These are phyloP conservation scores for Mycena maculata DNA, from an alignment of 768 basidiomycete genomes.

Conservation along the genomic window DNA sequence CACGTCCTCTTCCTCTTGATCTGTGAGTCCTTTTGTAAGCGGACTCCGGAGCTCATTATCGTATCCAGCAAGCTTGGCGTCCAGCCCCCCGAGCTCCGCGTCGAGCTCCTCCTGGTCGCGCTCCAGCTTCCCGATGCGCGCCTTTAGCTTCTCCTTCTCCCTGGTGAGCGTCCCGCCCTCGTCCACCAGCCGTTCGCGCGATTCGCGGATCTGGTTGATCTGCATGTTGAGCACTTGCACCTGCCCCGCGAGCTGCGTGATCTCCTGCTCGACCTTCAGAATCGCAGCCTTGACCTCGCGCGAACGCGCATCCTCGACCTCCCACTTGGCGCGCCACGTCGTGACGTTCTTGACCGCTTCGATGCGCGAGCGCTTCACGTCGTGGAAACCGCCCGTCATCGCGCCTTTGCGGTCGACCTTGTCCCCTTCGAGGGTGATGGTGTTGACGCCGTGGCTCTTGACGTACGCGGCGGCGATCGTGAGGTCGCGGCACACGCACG, in stretches of 20 bases:
- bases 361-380: constrained; percentile 88
- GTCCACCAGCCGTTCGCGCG: constrained; percentile 72
- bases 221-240: constrained; percentile 78
- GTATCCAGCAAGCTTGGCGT: constrained; percentile 73
- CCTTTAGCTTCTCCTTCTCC: constrained; percentile 78
- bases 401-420: constrained; percentile 97
- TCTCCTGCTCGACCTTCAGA: constrained; percentile 82
- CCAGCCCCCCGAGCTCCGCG: constrained; percentile 72
- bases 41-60: constrained; percentile 78
- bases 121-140: constrained; percentile 73
- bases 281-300: constrained; percentile 82
- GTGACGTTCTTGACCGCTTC: constrained; percentile 85
- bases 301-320: constrained; percentile 70
- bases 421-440: constrained; percentile 97
- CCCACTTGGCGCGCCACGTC: constrained; percentile 79
- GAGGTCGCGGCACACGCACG: constrained; percentile 94
- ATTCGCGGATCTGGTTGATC: constrained; percentile 75
- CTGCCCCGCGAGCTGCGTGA: constrained; percentile 78
- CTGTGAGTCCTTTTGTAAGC: constrained; percentile 78
- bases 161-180: constrained; percentile 68
- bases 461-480: constrained; percentile 94
- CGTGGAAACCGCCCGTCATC: constrained; percentile 96
- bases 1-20: constrained; percentile 76
- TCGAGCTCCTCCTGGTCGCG: constrained; percentile 76
- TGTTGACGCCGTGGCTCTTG: constrained; percentile 93